phyloP scores from a whole-genome alignment of 2,329 filamentous ascomycete genomes.

The Chrysosphaeria jannelii region DNA sequence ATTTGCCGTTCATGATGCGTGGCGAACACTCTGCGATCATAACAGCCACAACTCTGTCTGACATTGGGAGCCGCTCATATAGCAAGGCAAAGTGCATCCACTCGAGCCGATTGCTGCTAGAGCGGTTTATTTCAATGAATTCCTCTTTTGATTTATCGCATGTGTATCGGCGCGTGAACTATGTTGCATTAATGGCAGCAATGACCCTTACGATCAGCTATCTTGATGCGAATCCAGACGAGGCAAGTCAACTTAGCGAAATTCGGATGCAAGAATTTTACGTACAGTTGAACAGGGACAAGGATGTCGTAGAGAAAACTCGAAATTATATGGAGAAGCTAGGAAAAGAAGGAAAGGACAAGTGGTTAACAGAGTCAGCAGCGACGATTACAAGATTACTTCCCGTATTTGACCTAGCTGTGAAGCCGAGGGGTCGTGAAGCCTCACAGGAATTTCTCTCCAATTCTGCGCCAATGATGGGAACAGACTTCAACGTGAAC shows the following conservation, averaged over 20 bases:
- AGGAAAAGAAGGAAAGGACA: constrained; percentile 11
- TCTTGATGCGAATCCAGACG: constrained; percentile 9
- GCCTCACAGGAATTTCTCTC: too few relatives aligned
- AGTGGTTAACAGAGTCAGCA: constrained; percentile 12
- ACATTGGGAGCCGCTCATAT: constrained; percentile 8
- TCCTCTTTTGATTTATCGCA: constrained; percentile 9
- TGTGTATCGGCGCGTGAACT: constrained; percentile 19
- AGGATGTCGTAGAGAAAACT: constrained; percentile 10
- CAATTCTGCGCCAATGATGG: too few relatives aligned
- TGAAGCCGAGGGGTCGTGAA: too few relatives aligned
- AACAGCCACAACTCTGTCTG: constrained; percentile 4
- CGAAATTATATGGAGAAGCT: constrained; percentile 12
- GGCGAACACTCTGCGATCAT: constrained; percentile 5
- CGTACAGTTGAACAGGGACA: constrained; percentile 9
- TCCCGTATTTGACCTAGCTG: constrained; percentile 11
- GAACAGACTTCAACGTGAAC: neutral
- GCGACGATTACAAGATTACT: constrained; percentile 14
- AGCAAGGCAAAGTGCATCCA: constrained; percentile 17
- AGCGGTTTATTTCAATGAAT: constrained; percentile 17
- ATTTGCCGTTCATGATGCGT: constrained; percentile 21
- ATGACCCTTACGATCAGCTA: constrained; percentile 21
- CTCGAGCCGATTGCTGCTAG: constrained; percentile 19
- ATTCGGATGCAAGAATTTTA: constrained; percentile 3
- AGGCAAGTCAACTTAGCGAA: constrained; percentile 1
- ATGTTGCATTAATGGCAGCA: constrained; percentile 18